phyloP scores from a whole-genome alignment of 768 basidiomycete genomes.

The Xanthoconium purpureum region DNA sequence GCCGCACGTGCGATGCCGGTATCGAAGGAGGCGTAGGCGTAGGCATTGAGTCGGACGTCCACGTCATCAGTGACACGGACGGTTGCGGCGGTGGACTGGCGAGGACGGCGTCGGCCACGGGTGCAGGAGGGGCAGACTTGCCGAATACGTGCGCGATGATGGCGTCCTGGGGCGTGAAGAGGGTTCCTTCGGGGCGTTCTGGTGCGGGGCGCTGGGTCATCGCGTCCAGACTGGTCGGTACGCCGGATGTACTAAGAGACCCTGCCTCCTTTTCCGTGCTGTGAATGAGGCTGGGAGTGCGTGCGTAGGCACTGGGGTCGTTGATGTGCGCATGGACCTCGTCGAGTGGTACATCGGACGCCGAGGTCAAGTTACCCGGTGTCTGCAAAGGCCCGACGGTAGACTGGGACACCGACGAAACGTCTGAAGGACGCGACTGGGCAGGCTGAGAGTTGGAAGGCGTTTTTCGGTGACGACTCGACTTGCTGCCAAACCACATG shows the following conservation, averaged over 20 bases:
- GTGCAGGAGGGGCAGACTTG: conserved; percentile 2
- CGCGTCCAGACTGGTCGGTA: conserved; percentile 5
- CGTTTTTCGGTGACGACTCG: conserved; percentile 20
- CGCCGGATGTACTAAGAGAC: conserved; percentile 9
- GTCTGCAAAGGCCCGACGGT: conserved; percentile 15
- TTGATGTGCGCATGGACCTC: conserved; percentile 24
- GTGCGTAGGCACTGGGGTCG: conserved; percentile 24
- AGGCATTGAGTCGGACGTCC: conserved; percentile 13
- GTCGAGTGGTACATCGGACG: conserved; percentile 21
- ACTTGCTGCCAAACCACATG: conserved; percentile 31
- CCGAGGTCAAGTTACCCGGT: conserved; percentile 13
- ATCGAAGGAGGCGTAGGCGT: conserved; percentile 5
- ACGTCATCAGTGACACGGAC: conserved; percentile 9
- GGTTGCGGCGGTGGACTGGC: conserved; percentile 7
- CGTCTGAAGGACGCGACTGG: conserved; percentile 5
- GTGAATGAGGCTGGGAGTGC: conserved; percentile 16
- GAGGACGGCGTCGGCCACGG: neutral
- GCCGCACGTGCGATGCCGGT: neutral
- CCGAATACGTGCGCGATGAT: conserved; percentile 46
- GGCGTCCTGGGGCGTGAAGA: conserved; percentile 60
- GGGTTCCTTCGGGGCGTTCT: neutral
- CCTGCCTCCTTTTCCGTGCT: conserved; percentile 9
- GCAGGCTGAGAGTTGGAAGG: neutral
- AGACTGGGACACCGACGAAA: conserved; percentile 17
- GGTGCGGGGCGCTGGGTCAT: neutral